Evolutionary conservation across 768 basidiomycete species (phyloP).

Genomic region (Pisolithus tinctorius): DNA sequence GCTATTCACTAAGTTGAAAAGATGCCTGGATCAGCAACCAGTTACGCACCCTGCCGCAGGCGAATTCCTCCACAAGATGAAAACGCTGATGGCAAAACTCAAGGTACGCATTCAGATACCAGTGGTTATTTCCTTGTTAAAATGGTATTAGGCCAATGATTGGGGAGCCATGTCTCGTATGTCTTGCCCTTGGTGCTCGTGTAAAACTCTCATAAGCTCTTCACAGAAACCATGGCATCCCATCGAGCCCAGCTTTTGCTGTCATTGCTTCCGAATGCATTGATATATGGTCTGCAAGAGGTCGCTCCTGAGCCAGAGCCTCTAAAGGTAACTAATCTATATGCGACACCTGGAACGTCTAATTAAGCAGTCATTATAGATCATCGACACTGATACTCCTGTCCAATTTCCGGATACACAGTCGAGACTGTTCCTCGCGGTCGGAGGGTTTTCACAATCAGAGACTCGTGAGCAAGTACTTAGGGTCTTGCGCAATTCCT

Average conservation of each 20-base stretch:
- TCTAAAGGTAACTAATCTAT: constrained; percentile 35
- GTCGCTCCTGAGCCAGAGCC: constrained; percentile 39
- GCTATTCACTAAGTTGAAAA: constrained; percentile 43
- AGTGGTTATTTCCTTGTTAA: not conserved
- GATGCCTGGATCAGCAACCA: constrained; percentile 40
- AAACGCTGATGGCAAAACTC: constrained; percentile 61
- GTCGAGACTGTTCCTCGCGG: constrained; percentile 28
- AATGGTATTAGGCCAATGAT: constrained; percentile 43
- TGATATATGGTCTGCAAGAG: constrained; percentile 42
- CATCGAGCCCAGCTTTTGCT: constrained; percentile 41
- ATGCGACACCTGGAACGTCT: too few species aligned
- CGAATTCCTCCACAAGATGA: constrained; percentile 50
- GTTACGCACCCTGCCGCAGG: constrained; percentile 45
- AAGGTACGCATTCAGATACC: constrained; percentile 34
- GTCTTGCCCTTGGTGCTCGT: constrained; percentile 9
- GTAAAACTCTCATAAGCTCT: not conserved
- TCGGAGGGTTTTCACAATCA: constrained; percentile 10
- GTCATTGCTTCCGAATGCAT: constrained; percentile 38
- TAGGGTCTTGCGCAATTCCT: constrained; percentile 10
- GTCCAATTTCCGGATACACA: constrained; percentile 34
- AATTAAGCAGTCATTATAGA: constrained; percentile 24
- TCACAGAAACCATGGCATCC: constrained; percentile 40
- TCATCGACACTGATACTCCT: constrained; percentile 42
- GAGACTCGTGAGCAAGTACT: constrained; percentile 11
- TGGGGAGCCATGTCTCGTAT: constrained; percentile 60